Evolutionary conservation across 1,284 basidiomycete genomes (phyloP), one percentile per base, ranked within the genome.

Genomic region (Schizophyllum amplum): DNA sequence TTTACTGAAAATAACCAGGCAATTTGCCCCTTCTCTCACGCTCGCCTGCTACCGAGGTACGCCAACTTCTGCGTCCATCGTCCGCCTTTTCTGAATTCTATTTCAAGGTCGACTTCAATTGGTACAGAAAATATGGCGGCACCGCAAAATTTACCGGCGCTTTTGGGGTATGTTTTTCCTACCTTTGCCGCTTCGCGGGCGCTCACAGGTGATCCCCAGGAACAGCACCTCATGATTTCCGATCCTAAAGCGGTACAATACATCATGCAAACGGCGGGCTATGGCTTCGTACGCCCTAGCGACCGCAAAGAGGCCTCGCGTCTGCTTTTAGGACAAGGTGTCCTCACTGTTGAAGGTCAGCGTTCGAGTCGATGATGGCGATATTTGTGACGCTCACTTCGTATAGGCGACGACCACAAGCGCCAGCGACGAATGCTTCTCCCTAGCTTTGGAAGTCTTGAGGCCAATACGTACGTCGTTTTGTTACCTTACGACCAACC

Each of bases 171-270:
- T 20, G 48, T 50, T 11, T 46, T n/a, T n/a, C n/a, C n/a, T 46
- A 11, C 20, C 48, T 24, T 2, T 21, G 13, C 20, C 24, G 15
- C 15, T 20, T 21, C 13, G 11, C 48, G 13, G 22, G 4, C 21
- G 9, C 47, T 11, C 47, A 20, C n/a, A n/a, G 22, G 47, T 49
- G 22, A 55, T 56, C 25, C 42, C 47, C 55, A 76, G 75, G 70
- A 74, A 62, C 71, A 75, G 56, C 63, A 67, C n/a, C 66, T 76
- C 4, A 61, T 75, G 22, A 62, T 75, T 1, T 70, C 72, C 2
- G 75, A 76, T 63, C 71, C 73, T 5, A 74, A 76, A 59, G 74
- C 73, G 1, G 63, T 76, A 48, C 74, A 77, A 47, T 72, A 75
- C 57, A 73, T 75, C 47, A 68, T 70, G 58, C 72, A 75, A n/a